Evolutionary conservation across 805 yeast genomes (phyloP).

Genomic region (Yueomyces sp.): DNA sequence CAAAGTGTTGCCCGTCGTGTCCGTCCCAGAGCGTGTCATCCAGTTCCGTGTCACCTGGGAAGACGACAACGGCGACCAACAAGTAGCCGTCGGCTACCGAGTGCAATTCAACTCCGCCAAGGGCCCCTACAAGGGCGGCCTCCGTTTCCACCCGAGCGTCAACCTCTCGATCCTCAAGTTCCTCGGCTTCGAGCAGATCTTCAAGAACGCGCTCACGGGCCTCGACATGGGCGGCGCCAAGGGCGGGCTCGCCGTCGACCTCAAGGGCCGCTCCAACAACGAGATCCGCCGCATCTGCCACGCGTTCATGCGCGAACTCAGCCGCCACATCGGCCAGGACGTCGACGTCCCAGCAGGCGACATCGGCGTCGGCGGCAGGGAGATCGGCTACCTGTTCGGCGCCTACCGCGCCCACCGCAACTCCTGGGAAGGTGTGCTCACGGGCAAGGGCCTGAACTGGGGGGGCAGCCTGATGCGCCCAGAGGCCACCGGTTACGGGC

Average conservation of each 20-base stretch:
- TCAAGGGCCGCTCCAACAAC: conserved; percentile 82
- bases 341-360: conserved; percentile 99
- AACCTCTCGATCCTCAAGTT: conserved; percentile 90
- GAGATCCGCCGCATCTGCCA: conserved; percentile 97
- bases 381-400: conserved; percentile 90
- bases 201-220: conserved; percentile 96
- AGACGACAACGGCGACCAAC: conserved; percentile 81
- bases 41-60: conserved; percentile 98
- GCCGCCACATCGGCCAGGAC: conserved; percentile 92
- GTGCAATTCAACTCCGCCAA: conserved; percentile 97
- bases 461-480: conserved; percentile 99
- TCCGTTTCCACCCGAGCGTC: conserved; percentile 95
- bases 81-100: conserved; percentile 95
- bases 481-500: conserved; percentile 98
- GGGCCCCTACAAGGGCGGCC: conserved; percentile 99
- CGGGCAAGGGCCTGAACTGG: conserved; percentile 97
- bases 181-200: conserved; percentile 95
- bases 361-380: conserved; percentile 94
- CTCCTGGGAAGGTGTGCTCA: conserved; percentile 91
- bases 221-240: conserved; percentile 98
- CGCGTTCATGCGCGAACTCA: conserved; percentile 89
- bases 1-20: conserved; percentile 76
- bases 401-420: conserved; percentile 87
- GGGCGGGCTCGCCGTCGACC: conserved; percentile 98
- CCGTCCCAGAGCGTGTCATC: conserved; percentile 90